Evolutionary conservation across 2,329 filamentous ascomycete genomes (phyloP).

Genomic region (Aspergillus niger): DNA sequence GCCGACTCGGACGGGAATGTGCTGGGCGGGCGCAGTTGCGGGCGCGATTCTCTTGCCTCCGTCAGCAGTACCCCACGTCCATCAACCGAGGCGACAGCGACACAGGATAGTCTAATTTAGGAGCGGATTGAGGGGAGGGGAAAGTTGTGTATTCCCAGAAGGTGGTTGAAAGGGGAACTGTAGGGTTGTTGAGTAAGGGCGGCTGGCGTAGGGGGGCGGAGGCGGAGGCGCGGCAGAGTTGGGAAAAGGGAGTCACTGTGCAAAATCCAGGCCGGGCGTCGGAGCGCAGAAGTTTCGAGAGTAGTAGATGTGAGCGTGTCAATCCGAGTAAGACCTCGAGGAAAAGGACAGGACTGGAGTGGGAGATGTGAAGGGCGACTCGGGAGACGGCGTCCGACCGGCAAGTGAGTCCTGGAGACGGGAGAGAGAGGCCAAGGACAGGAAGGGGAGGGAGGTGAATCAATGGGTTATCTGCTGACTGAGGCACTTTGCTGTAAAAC

Average conservation of each 20-base stretch:
- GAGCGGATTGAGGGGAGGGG: neutral
- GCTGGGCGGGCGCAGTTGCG: constrained; percentile 4
- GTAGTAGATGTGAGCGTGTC: neutral
- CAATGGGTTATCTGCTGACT: constrained; percentile 9
- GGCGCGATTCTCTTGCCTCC: constrained; percentile 5
- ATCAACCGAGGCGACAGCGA: neutral
- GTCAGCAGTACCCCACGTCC: neutral
- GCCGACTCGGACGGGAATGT: neutral
- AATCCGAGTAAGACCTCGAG: neutral
- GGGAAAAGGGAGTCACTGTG: constrained; percentile 16
- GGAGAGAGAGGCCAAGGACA: neutral
- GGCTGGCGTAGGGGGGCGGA: constrained; percentile 18
- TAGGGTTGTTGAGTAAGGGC: constrained; percentile 16
- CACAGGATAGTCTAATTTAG: neutral
- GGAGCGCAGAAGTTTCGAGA: constrained; percentile 8
- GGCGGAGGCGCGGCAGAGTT: constrained; percentile 15
- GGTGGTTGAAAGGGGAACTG: constrained; percentile 1
- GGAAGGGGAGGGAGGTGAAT: neutral
- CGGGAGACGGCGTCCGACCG: neutral
- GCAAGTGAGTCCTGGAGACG: neutral
- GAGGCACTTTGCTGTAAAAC: neutral
- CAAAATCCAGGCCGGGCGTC: constrained; percentile 15
- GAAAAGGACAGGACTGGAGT: neutral
- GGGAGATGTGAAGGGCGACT: neutral
- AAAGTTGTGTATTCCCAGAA: neutral